These are phyloP conservation scores for Stachybotrys chlorohalonatus DNA, from an alignment of 2,329 filamentous ascomycete genomes.

Conservation along the genomic window DNA sequence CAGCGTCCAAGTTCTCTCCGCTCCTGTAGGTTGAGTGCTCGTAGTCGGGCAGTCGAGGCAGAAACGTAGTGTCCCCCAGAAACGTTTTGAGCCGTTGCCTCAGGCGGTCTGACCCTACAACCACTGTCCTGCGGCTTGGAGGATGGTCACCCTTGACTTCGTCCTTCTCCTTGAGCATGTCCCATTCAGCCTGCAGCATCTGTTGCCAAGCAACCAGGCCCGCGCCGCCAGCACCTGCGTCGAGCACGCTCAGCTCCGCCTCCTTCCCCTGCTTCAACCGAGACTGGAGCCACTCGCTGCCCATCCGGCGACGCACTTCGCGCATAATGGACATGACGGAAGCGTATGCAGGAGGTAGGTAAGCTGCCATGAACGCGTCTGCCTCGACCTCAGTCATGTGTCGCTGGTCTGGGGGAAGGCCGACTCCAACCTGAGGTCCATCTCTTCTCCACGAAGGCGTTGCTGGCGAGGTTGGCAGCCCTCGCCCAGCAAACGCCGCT, in stretches of 20 bases:
- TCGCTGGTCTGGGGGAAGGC: conserved; percentile 52
- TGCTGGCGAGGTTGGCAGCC: conserved; percentile 67
- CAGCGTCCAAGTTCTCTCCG: conserved; percentile 50
- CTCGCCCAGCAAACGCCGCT: conserved; percentile 64
- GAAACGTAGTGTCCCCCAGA: conserved; percentile 81
- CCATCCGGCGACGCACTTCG: conserved; percentile 65
- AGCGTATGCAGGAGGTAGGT: conserved; percentile 64
- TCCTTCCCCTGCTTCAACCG: conserved; percentile 50
- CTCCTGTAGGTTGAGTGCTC: conserved; percentile 54
- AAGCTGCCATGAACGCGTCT: conserved; percentile 60
- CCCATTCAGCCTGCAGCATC: conserved; percentile 73
- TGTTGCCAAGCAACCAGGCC: conserved; percentile 69
- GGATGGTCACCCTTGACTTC: conserved; percentile 34
- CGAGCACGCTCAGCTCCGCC: conserved; percentile 55
- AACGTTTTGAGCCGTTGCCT: conserved; percentile 67
- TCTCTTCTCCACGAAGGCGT: conserved; percentile 52
- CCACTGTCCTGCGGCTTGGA: conserved; percentile 67
- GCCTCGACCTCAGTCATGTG: conserved; percentile 68
- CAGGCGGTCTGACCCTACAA: conserved; percentile 67
- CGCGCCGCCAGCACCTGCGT: conserved; percentile 66
- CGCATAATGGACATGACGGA: conserved; percentile 58
- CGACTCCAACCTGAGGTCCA: conserved; percentile 54
- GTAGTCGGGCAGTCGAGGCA: conserved; percentile 86
- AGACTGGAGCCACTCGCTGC: conserved; percentile 58
- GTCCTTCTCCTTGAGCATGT: conserved; percentile 49